Evolutionary conservation across 306 rosid species (phyloP).

Genomic region (Echinosophora koreensis): DNA sequence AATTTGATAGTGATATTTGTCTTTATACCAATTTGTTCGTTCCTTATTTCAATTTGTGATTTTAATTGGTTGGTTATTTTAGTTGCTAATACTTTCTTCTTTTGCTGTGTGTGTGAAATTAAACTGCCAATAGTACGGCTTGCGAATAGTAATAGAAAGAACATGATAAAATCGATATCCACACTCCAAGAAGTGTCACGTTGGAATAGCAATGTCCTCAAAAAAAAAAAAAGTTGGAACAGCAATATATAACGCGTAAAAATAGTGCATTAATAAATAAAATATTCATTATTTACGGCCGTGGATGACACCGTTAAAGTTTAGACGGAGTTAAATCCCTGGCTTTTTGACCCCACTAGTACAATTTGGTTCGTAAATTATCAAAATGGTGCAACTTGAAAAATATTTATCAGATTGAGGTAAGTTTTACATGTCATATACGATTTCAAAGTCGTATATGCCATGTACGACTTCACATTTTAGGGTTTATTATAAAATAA

Average conservation of each 20-base stretch:
- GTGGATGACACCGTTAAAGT: neutral
- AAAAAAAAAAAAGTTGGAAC: neutral
- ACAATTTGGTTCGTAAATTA: too few relatives aligned
- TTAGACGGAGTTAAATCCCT: neutral
- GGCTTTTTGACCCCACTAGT: too few relatives aligned
- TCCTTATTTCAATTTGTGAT: neutral
- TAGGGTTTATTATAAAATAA: too few relatives aligned
- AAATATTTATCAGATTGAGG: too few relatives aligned
- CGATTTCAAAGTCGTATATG: too few relatives aligned
- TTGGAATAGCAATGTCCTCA: neutral
- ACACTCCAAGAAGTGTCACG: neutral
- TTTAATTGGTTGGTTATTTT: slow-evolving; percentile 9
- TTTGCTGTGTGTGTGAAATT: neutral
- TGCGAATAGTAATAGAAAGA: neutral
- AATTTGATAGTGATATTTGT: neutral
- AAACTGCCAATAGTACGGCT: neutral
- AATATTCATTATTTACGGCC: neutral
- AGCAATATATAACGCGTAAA: neutral
- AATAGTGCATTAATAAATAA: neutral
- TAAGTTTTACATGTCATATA: too few relatives aligned
- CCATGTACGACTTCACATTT: too few relatives aligned
- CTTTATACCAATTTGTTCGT: neutral
- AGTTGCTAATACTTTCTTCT: neutral
- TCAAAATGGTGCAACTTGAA: too few relatives aligned
- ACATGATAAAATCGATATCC: neutral